Conservation (phyloP, 108 stramenopile species). For the Conticribra guillardii region DNA sequence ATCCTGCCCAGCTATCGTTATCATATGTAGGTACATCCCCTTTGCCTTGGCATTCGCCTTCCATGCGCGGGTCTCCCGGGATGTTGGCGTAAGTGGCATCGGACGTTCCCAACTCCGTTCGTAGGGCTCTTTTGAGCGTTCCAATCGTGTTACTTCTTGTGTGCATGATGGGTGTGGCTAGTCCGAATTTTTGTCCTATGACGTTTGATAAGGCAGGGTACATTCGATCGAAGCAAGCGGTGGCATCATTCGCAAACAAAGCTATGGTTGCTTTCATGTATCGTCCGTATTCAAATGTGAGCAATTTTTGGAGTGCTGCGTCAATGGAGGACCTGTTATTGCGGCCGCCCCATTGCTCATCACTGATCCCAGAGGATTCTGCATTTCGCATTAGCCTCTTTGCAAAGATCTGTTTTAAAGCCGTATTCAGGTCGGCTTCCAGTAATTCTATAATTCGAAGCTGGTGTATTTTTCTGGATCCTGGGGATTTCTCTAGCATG, state of each 20-base stretch:
- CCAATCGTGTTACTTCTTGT: not conserved
- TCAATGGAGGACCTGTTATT: constrained; percentile 16
- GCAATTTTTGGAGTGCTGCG: constrained; percentile 17
- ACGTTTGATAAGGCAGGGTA: not conserved
- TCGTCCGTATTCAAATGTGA: constrained; percentile 20
- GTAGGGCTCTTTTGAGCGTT: not conserved
- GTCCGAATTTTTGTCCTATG: not conserved
- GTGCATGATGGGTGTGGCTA: not conserved
- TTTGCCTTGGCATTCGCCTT: constrained; percentile 20
- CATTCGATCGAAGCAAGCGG: constrained; percentile 29
- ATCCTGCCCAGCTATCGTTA: too few species aligned
- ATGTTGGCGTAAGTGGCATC: not conserved
- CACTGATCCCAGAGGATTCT: not conserved
- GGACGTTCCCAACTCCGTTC: constrained; percentile 8
- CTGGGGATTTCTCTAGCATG: constrained; percentile 38
- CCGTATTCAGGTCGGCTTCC: too few species aligned
- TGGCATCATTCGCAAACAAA: constrained; percentile 2
- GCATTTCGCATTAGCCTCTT: constrained; percentile 1
- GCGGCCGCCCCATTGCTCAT: too few species aligned
- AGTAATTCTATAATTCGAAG: constrained; percentile 24
- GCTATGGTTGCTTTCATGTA: too few species aligned
- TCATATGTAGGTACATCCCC: constrained; percentile 18
- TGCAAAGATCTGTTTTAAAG: too few species aligned
- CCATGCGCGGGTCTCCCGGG: not conserved
- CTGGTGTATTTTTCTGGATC: constrained; percentile 16